Evolutionary conservation across 139 green algal species (phyloP), one percentile per base, ranked within the genome.

Genomic region (Dunaliella primolecta): DNA sequence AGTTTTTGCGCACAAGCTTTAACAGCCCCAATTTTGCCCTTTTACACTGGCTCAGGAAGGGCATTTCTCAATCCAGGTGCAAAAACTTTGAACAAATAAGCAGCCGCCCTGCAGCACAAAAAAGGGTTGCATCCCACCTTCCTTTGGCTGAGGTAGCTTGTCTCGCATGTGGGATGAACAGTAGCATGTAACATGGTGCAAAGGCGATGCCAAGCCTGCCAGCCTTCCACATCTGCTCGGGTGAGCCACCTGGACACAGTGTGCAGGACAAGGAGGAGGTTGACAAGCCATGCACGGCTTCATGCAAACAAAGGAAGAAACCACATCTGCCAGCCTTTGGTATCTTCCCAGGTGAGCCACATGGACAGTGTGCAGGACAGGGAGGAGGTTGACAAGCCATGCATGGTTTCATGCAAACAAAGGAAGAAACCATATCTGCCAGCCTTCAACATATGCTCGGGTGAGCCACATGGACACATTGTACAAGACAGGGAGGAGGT

Each of bases 191-290:
- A 72, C 21, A 85, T 34, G 11, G 84, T 64, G 74, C 75, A 87
- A 33, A 89, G 74, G 33, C 64, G 64, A 72, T 89, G 86, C 80
- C 79, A 89, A 31, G 87, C 86, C 21, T 80, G 7, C 86, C 86
- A 89, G 29, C 87, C 86, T 0, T 33, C 32, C 0, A 7, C 3
- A 0, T 37, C 74, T n/a, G 83, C 85, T 1, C 64, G 56, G 3
- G 75, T 38, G 29, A 89, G 76, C 86, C 86, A 89, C 20, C 86
- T 89, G 86, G n/a, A n/a, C n/a, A n/a, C n/a, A n/a, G n/a, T n/a
- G n/a, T n/a, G n/a, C n/a, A n/a, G n/a, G n/a, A n/a, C n/a, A n/a
- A n/a, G n/a, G n/a, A n/a, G n/a, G n/a, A n/a, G n/a, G n/a, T n/a
- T n/a, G n/a, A n/a, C n/a, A n/a, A n/a, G n/a, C n/a, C n/a, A n/a